phyloP scores from a whole-genome alignment of 371 early-diverging fungal genomes.

The Mucor sp. region DNA sequence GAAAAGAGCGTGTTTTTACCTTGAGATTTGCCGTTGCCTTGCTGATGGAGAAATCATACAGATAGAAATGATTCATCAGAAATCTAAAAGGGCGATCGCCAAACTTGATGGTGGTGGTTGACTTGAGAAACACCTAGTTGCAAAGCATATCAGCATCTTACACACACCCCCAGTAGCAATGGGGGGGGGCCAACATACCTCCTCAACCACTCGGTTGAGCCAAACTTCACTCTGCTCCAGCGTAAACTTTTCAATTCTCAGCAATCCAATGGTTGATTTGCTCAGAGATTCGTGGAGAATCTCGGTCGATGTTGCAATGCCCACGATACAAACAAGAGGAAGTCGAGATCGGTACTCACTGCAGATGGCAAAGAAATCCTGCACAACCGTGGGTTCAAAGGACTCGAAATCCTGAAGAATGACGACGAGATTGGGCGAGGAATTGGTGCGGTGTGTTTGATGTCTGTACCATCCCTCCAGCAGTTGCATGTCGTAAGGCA shows the following conservation, averaged over 20 bases:
- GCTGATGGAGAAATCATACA: constrained; percentile 76
- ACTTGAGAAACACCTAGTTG: constrained; percentile 59
- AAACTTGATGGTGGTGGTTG: constrained; percentile 57
- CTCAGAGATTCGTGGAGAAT: constrained; percentile 78
- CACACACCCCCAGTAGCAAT: too few relatives aligned
- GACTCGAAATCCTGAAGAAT: constrained; percentile 88
- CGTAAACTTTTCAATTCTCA: constrained; percentile 79
- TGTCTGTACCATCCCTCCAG: constrained; percentile 69
- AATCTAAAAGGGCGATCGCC: constrained; percentile 74
- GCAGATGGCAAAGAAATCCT: constrained; percentile 77
- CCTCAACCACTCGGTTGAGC: constrained; percentile 75
- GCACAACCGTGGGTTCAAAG: constrained; percentile 72
- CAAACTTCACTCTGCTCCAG: constrained; percentile 77
- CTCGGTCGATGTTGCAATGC: constrained; percentile 85
- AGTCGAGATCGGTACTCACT: constrained; percentile 70
- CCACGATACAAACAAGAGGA: constrained; percentile 83
- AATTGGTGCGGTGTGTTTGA: constrained; percentile 9
- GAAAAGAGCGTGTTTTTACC: constrained; percentile 36
- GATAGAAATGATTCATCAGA: constrained; percentile 76
- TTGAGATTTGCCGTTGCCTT: constrained; percentile 72
- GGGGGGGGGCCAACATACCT: constrained; percentile 44
- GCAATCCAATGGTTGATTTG: constrained; percentile 65
- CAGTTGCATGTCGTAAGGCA: constrained; percentile 63
- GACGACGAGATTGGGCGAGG: constrained; percentile 61
- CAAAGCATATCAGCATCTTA: background rate